Conservation (phyloP, 306 rosid species). For the Cucurbita ficifolia region DNA sequence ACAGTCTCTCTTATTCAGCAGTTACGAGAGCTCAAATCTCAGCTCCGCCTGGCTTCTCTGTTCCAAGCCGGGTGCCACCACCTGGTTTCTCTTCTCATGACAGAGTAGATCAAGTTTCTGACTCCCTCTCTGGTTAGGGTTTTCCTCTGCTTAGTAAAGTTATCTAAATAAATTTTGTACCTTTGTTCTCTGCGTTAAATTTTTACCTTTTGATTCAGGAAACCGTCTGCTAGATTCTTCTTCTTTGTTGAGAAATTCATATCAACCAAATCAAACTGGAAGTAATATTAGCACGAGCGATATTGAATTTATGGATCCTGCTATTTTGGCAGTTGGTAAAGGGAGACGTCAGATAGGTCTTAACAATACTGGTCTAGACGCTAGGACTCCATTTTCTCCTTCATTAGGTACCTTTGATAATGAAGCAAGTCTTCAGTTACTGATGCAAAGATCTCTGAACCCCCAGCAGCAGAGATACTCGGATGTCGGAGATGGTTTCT, state of each 20-base stretch:
- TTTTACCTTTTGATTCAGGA: conserved; percentile 26
- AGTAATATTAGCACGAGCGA: conserved; percentile 38
- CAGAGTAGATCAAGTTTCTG: conserved; percentile 55
- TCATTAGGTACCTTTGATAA: conserved; percentile 52
- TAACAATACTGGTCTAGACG: conserved; percentile 39
- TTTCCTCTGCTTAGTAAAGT: background rate
- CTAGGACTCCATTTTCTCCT: conserved; percentile 43
- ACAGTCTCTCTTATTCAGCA: conserved; percentile 18
- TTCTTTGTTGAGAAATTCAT: conserved; percentile 41
- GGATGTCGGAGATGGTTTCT: conserved; percentile 39
- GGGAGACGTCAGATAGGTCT: conserved; percentile 58
- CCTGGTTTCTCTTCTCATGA: conserved; percentile 78
- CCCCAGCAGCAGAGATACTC: conserved; percentile 69
- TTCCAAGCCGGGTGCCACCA: conserved; percentile 65
- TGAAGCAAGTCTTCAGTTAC: conserved; percentile 59
- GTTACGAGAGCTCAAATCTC: conserved; percentile 63
- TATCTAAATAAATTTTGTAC: background rate
- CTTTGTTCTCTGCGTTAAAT: background rate
- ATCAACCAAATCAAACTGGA: conserved; percentile 41
- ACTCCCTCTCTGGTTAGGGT: conserved; percentile 50
- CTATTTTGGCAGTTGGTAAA: conserved; percentile 81
- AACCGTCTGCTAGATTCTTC: conserved; percentile 42
- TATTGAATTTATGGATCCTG: conserved; percentile 86
- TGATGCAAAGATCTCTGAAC: conserved; percentile 71
- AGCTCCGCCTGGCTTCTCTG: conserved; percentile 84